Base-by-base conservation (phyloP, 2,329 filamentous ascomycete genomes). In the Annulohypoxylon truncatum region DNA sequence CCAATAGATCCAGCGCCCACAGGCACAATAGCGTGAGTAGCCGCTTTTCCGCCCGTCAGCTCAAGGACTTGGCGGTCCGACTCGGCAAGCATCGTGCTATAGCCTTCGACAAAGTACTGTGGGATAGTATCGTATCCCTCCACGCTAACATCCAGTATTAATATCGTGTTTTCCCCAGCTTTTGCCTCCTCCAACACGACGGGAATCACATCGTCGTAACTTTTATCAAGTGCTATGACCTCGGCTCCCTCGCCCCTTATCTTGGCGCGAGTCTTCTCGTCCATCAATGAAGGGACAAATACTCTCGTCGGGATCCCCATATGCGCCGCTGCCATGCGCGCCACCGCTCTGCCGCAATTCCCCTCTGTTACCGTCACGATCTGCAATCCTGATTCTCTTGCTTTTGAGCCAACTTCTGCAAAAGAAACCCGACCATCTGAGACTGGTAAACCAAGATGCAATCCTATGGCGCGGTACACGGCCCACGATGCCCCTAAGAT, bases 401-500 rank as follows among this genome's bases (percentile, higher is more conserved):
- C 72, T 38, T 63, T 71, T 0, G 67, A 60, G 24, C 69, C 72
- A 18, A 77, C 66, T 8, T 73, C 72, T 10, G 65, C 62, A 15
- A 75, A 66, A 2, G 71, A 59, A 8, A 66, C 50, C 13, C 63
- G 58, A 10, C 61, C 69, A 18, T 72, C 77, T 0, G 82, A 77
- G 0, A 90, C 72, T 2, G 78, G 74, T 0, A 82, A 75, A 0
- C 80, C 79, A 0, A 80, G 67, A 0, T 82, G 76, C 0, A 88
- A 76, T 1, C 74, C 76, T 0, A 89, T 73, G 12, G 89, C 86
- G 5, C 85, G 84, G 71, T 87, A 90, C 2, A 86, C 83, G 0
- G 87, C 91, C 91, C 91, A 95, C 0, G 90, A 92, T 0, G 92
- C 92, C 18, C 92, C 92, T 0, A 94, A 84, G 46, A 94, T 92